These are phyloP conservation scores for Plenodomus lindquistii DNA, from an alignment of 2,329 filamentous ascomycete genomes.

Conservation along the genomic window DNA sequence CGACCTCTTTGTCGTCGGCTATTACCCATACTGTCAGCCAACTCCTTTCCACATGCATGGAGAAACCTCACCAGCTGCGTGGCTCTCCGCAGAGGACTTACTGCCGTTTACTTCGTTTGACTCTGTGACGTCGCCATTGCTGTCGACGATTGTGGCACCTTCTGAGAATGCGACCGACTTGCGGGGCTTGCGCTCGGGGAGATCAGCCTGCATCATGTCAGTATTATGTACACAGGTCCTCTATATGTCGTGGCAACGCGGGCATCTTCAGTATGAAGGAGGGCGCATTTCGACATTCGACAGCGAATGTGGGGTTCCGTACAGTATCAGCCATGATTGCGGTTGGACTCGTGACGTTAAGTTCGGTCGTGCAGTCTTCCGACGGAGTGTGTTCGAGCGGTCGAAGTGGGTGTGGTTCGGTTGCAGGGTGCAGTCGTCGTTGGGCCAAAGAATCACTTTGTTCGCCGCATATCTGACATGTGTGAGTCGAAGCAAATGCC, in stretches of 20 bases:
- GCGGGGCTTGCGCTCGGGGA: conserved; percentile 70
- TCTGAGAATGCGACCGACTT: conserved; percentile 95
- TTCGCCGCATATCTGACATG: conserved; percentile 17
- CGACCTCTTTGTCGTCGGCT: conserved; percentile 59
- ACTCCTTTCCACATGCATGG: conserved; percentile 8
- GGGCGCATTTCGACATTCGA: conserved; percentile 25
- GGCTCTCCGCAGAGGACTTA: conserved; percentile 80
- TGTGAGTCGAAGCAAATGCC: conserved; percentile 22
- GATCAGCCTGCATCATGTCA: conserved; percentile 46
- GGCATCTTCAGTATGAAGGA: background rate
- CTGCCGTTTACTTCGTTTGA: conserved; percentile 71
- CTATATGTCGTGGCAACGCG: background rate
- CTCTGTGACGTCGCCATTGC: conserved; percentile 82
- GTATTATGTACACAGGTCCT: conserved; percentile 22
- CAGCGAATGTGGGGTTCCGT: conserved; percentile 33
- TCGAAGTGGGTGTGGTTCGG: background rate
- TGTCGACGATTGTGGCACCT: conserved; percentile 83
- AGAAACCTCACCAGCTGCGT: conserved; percentile 48
- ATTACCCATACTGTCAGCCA: conserved; percentile 26
- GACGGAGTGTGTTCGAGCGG: background rate
- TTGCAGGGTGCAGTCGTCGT: background rate
- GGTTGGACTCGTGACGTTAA: conserved; percentile 25
- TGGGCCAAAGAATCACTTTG: conserved; percentile 1
- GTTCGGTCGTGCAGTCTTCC: conserved; percentile 1
- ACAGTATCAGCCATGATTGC: conserved; percentile 58